Evolutionary conservation across 139 green algal genomes (phyloP).

Genomic region (Picochlorum sp.): DNA sequence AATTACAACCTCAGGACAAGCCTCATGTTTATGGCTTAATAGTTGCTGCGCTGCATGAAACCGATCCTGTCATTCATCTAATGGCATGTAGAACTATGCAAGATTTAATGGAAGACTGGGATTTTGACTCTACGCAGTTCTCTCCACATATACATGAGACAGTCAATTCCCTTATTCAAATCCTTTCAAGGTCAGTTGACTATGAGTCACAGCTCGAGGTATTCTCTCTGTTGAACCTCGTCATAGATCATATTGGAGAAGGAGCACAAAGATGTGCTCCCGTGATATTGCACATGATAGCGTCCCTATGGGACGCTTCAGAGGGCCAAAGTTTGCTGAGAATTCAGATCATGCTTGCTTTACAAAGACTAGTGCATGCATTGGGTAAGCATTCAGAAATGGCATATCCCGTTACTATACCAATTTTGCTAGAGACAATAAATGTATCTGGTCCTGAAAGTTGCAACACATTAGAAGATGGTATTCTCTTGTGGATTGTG

Average conservation of each 20-base stretch:
- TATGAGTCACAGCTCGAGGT: slow-evolving; percentile 66
- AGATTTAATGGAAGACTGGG: slow-evolving; percentile 66
- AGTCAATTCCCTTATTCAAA: slow-evolving; percentile 31
- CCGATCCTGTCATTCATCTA: slow-evolving; percentile 43
- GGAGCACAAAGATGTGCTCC: slow-evolving; percentile 32
- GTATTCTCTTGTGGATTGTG: slow-evolving; percentile 65
- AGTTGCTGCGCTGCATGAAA: slow-evolving; percentile 29
- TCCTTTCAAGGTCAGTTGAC: slow-evolving; percentile 34
- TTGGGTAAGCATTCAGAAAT: slow-evolving; percentile 40
- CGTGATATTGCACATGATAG: slow-evolving; percentile 50
- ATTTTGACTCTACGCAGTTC: slow-evolving; percentile 59
- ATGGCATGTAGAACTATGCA: slow-evolving; percentile 42
- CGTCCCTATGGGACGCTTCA: slow-evolving; percentile 49
- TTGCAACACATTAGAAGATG: slow-evolving; percentile 82
- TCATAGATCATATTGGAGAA: slow-evolving; percentile 62
- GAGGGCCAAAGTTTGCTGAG: slow-evolving; percentile 63
- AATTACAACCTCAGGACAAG: slow-evolving; percentile 24
- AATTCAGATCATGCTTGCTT: slow-evolving; percentile 65
- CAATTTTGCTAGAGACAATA: slow-evolving; percentile 49
- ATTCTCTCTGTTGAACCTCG: slow-evolving; percentile 59
- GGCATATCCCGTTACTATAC: slow-evolving; percentile 51
- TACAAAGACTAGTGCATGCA: slow-evolving; percentile 65
- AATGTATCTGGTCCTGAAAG: slow-evolving; percentile 60
- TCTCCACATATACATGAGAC: slow-evolving; percentile 27
- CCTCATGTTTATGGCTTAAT: slow-evolving; percentile 43